These are phyloP conservation scores for Striga asiatica DNA, from an alignment of 257 asterid genomes.

Conservation along the genomic window DNA sequence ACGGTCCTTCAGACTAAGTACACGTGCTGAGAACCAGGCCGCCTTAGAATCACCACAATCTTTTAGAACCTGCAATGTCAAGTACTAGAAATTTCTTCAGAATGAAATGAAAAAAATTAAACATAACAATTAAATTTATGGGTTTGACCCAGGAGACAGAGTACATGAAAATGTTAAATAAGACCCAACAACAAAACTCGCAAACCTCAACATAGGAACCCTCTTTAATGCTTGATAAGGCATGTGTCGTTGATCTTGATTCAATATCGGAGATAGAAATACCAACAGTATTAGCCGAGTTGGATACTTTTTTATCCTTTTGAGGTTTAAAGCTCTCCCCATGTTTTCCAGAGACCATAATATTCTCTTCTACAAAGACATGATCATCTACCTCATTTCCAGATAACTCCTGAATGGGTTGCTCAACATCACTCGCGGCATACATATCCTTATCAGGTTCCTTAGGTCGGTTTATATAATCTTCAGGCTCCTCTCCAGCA, in stretches of 20 bases:
- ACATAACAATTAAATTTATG: not conserved
- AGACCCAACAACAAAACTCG: constrained; percentile 8
- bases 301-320: constrained; percentile 28
- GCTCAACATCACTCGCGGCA: constrained; percentile 6
- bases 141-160: not conserved
- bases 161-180: not conserved
- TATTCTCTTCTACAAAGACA: constrained; percentile 21
- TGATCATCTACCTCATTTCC: constrained; percentile 24
- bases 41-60: constrained; percentile 48
- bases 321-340: constrained; percentile 30
- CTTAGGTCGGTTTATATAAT: constrained; percentile 20
- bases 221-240: constrained; percentile 39
- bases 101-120: constrained; percentile 1
- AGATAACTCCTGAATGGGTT: constrained; percentile 30
- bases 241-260: constrained; percentile 16
- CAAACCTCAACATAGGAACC: constrained; percentile 80
- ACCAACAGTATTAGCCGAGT: constrained; percentile 19
- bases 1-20: constrained; percentile 52
- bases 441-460: constrained; percentile 31
- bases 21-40: constrained; percentile 75
- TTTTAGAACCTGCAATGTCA: constrained; percentile 58
- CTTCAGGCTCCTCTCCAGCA: constrained; percentile 27
- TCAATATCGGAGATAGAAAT: constrained; percentile 33
- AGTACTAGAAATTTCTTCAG: constrained; percentile 13
- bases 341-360: constrained; percentile 20